phyloP scores from a whole-genome alignment of 2,329 filamentous ascomycete genomes.

The Fusarium verrucosum region DNA sequence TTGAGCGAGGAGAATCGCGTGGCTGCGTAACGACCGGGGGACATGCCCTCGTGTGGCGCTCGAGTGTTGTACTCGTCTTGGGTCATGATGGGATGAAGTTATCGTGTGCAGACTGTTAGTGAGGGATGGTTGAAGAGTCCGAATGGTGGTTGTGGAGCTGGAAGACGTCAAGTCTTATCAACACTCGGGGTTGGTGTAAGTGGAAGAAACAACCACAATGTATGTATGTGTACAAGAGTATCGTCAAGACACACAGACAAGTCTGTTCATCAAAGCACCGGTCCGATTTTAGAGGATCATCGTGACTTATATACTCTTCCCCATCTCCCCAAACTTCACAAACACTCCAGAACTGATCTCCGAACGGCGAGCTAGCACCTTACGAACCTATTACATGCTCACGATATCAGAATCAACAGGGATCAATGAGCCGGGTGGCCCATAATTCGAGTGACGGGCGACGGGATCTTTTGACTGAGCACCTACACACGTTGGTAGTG shows the following conservation, averaged over 20 bases:
- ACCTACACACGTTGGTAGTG: constrained; percentile 8
- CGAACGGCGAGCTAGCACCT: constrained; percentile 18
- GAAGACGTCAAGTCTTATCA: background rate
- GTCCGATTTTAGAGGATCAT: background rate
- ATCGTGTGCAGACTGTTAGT: background rate
- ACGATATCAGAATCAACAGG: background rate
- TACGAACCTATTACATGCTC: constrained; percentile 14
- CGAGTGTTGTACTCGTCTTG: constrained; percentile 47
- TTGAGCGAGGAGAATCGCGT: constrained; percentile 66
- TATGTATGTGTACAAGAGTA: background rate
- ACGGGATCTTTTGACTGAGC: constrained; percentile 10
- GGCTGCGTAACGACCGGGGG: constrained; percentile 55
- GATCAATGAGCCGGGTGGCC: background rate
- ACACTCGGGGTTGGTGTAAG: background rate
- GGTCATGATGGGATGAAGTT: constrained; percentile 27
- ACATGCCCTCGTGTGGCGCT: constrained; percentile 61
- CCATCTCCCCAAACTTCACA: constrained; percentile 18
- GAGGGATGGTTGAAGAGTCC: background rate
- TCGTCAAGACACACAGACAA: constrained; percentile 6
- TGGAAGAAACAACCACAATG: background rate
- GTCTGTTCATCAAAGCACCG: background rate
- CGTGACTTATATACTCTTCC: constrained; percentile 26
- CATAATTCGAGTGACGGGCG: background rate
- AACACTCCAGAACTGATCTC: constrained; percentile 31
- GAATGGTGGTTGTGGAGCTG: background rate